Base-by-base conservation (phyloP, 352 stramenopile species). In the Pythium dissotocum region DNA sequence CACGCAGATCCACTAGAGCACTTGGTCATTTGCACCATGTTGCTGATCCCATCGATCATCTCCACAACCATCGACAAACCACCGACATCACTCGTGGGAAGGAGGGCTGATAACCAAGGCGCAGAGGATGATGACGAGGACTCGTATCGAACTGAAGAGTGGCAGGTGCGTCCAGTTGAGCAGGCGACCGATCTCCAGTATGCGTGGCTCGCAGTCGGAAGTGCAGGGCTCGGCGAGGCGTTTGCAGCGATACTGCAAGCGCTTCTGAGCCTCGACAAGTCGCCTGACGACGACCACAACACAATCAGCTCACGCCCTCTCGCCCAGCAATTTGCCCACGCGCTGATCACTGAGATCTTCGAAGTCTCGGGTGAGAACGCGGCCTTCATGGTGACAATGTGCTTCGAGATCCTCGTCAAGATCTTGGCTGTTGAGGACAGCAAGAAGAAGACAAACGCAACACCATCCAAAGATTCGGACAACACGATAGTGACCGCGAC, bases 21-120 rank as follows among this genome's bases (percentile, higher is more conserved):
- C 32, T 32, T 81, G 2, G 44, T 82, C 13, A 78, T 88, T 46
- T 85, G 67, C 48, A 81, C 80, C 1, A 67, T 83, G 9, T 58
- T 61, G 21, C 55, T 89, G 33, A 30, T 82, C 0, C 83, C 81
- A 6, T 63, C 63, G 6, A 53, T 91, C 2, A 24, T 42, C n/a
- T 65, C 49, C 10, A 16, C 18, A 21, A 58, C 12, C 21, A 33
- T 58, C 2, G 36, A 13, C 16, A 56, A 49, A 30, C 52, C 14
- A n/a, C 7, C 9, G 30, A 4, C 16, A 2, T n/a, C 36, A 10
- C 7, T 16, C 1, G 59, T 32, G 2, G 2, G 4, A n/a, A 24
- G 12, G 57, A 48, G 32, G 36, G n/a, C 18, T 51, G 8, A 18
- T 52, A 30, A 64, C 9, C 4, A 26, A 35, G 24, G 33, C 21